Conservation (phyloP, 345 rosid species). For the Conringia planisiliqua region DNA sequence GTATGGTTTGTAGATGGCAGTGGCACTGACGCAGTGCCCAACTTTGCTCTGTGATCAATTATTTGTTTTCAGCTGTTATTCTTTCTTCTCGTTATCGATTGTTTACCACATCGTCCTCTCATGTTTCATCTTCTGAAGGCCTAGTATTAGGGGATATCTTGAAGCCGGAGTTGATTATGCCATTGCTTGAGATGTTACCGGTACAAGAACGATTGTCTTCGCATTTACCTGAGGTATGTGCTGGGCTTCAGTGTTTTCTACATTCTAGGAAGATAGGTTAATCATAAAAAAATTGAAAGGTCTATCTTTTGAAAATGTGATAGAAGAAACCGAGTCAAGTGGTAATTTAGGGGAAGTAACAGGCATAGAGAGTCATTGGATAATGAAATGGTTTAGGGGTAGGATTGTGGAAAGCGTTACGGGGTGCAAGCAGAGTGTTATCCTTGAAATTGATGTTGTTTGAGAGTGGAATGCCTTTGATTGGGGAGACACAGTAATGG, state of each 20-base stretch:
- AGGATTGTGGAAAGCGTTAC: background rate
- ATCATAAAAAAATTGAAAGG: background rate
- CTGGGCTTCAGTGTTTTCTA: conserved; percentile 3
- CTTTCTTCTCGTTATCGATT: background rate
- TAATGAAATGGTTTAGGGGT: conserved; percentile 3
- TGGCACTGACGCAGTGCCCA: background rate
- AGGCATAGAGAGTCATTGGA: background rate
- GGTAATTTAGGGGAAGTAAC: background rate
- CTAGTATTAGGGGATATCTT: conserved; percentile 78
- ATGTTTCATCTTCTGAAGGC: conserved; percentile 43
- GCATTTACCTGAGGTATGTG: conserved; percentile 81
- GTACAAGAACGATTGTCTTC: conserved; percentile 62
- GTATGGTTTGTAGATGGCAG: background rate
- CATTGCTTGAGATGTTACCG: conserved; percentile 68
- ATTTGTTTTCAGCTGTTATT: background rate
- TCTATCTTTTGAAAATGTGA: conserved; percentile 10
- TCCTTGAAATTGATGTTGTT: too few species aligned
- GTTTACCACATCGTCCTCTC: background rate
- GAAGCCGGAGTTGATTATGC: conserved; percentile 89
- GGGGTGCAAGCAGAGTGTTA: background rate
- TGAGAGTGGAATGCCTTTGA: too few species aligned
- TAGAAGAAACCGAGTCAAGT: background rate
- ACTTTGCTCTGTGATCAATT: background rate
- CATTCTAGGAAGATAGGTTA: background rate
- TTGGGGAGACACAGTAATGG: too few species aligned